Evolutionary conservation across 176 grass and related monocot species (phyloP).

Genomic region (Pontederia crassipes): DNA sequence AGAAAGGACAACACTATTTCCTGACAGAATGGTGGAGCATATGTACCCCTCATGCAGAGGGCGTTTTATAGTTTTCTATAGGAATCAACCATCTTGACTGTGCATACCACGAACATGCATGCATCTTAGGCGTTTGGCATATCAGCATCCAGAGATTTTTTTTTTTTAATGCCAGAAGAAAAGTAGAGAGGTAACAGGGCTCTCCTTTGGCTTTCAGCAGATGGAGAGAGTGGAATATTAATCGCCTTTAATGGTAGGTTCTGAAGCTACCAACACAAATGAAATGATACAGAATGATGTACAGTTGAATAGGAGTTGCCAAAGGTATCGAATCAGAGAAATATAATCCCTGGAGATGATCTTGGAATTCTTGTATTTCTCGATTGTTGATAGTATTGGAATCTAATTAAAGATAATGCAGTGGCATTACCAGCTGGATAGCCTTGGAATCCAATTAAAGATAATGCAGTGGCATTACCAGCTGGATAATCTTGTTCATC

Average conservation of each 20-base stretch:
- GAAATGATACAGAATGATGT: no score
- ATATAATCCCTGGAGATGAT: not conserved
- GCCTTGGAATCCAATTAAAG: not conserved
- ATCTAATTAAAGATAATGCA: not conserved
- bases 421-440: not conserved
- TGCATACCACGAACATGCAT: not conserved
- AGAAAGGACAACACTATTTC: not conserved
- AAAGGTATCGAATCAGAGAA: not conserved
- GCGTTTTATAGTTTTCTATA: not conserved
- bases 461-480: not conserved
- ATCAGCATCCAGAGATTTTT: not conserved
- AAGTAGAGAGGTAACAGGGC: no score
- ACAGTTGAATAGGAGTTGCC: no score
- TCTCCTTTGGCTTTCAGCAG: no score
- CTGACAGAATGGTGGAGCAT: not conserved
- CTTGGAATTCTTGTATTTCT: not conserved
- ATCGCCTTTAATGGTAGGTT: no score
- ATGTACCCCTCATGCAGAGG: not conserved
- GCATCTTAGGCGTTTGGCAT: not conserved
- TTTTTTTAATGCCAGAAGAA: no score
- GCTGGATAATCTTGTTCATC: not conserved
- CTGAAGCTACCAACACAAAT: no score
- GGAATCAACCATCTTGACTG: not conserved
- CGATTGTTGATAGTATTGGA: no score
- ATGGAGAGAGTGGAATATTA: no score